Percentiles rank a stretch among this genome's conserved stretches.
These are phyloP conservation scores for Testicularia cyperi DNA, from an alignment of 1,284 basidiomycete species.

Conservation along the genomic window DNA sequence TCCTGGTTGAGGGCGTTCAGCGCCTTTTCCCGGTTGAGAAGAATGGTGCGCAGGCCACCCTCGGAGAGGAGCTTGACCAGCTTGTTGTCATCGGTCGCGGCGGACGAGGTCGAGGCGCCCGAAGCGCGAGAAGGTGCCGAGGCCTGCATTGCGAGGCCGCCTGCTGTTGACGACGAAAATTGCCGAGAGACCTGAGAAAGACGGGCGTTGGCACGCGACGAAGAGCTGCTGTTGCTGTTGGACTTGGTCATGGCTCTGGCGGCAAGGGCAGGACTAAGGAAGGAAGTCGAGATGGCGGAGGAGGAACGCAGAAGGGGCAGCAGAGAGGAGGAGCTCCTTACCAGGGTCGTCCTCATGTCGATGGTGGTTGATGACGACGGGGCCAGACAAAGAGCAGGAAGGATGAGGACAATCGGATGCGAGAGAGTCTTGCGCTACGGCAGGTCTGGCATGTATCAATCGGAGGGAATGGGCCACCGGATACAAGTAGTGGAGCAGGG, in stretches of 20 bases:
- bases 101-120: no score
- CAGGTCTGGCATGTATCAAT: no score
- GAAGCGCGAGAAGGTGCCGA: no score
- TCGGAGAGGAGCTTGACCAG: constrained; percentile 41
- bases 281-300: not conserved
- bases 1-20: constrained; percentile 81
- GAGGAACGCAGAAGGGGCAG: not conserved
- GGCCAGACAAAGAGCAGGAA: not conserved
- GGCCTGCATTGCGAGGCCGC: not conserved
- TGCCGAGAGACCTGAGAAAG: constrained; percentile 32
- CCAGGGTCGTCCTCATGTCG: not conserved
- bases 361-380: not conserved
- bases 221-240: constrained; percentile 8
- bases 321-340: not conserved
- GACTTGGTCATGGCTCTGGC: constrained; percentile 5
- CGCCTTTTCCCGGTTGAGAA: constrained; percentile 79
- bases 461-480: no score
- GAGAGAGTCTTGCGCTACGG: no score
- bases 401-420: not conserved
- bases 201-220: constrained; percentile 14
- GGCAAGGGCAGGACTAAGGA: not conserved
- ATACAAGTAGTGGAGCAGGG: no score
- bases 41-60: constrained; percentile 66
- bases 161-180: constrained; percentile 5
- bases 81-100: constrained; percentile 5